Percentiles rank a stretch among this genome's conserved stretches.
These are phyloP conservation scores for Ascochyta rabiei DNA, from an alignment of 2,329 filamentous ascomycete species.

Conservation along the genomic window DNA sequence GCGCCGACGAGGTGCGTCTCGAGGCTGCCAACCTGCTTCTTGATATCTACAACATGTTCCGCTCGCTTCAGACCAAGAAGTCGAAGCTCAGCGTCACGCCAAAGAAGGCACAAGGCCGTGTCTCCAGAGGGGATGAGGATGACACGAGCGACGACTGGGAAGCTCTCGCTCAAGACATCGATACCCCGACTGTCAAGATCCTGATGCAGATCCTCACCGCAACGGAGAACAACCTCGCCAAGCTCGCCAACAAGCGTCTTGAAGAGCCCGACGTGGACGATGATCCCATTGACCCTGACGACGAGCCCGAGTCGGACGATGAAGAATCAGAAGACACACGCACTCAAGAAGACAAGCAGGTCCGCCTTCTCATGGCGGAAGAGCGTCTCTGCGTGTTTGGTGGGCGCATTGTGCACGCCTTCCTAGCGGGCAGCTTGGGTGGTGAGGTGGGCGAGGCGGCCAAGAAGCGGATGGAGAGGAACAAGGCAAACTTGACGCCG, in stretches of 20 bases:
- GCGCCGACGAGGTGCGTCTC: conserved; percentile 78
- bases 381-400: conserved; percentile 85
- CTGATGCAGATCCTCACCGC: conserved; percentile 79
- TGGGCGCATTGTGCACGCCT: conserved; percentile 80
- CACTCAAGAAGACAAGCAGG: conserved; percentile 58
- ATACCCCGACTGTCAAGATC: conserved; percentile 65
- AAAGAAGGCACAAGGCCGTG: conserved; percentile 35
- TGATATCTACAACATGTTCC: conserved; percentile 82
- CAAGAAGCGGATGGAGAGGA: conserved; percentile 74
- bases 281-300: conserved; percentile 69
- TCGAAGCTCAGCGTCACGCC: conserved; percentile 36
- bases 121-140: conserved; percentile 7
- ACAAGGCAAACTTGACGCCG: conserved; percentile 77
- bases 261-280: conserved; percentile 68
- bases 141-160: conserved; percentile 56
- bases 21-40: conserved; percentile 77
- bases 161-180: conserved; percentile 72
- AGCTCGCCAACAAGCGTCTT: conserved; percentile 42
- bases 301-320: conserved; percentile 66
- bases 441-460: conserved; percentile 58
- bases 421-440: conserved; percentile 77
- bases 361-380: conserved; percentile 77
- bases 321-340: conserved; percentile 55
- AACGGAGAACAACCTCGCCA: conserved; percentile 69
- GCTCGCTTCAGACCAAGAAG: conserved; percentile 66